phyloP scores from a whole-genome alignment of 2,329 filamentous ascomycete genomes.

The Beauveria asiatica region DNA sequence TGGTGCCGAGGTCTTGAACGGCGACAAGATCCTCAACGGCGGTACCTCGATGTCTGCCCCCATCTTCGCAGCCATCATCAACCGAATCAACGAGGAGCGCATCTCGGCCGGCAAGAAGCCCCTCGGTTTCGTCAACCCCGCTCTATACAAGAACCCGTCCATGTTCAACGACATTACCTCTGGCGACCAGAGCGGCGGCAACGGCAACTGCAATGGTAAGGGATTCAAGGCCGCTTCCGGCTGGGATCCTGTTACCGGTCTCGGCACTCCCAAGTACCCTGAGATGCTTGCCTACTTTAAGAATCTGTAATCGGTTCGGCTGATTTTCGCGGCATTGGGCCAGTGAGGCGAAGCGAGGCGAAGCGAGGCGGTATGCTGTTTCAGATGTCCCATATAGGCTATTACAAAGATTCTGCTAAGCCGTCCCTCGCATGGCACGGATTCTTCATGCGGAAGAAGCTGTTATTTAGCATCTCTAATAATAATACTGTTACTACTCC shows the following conservation, averaged over 20 bases:
- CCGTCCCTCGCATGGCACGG: too few relatives aligned
- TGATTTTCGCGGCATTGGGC: too few relatives aligned
- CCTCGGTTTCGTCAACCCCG: slow-evolving; percentile 24
- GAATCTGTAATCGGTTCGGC: neutral
- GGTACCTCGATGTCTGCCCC: slow-evolving; percentile 14
- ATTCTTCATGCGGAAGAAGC: too few relatives aligned
- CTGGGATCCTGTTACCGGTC: slow-evolving; percentile 10
- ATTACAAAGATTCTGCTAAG: too few relatives aligned
- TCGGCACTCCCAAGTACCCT: slow-evolving; percentile 12
- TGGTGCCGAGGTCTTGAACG: slow-evolving; percentile 28
- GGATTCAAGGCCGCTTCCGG: neutral
- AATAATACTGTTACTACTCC: too few relatives aligned
- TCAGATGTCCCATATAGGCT: too few relatives aligned
- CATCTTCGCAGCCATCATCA: slow-evolving; percentile 14
- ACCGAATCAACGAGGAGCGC: slow-evolving; percentile 15
- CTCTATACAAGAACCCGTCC: slow-evolving; percentile 10
- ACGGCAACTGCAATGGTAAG: neutral
- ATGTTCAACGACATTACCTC: slow-evolving; percentile 6
- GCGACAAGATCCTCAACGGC: slow-evolving; percentile 14
- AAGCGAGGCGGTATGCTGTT: neutral
- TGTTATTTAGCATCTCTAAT: too few relatives aligned
- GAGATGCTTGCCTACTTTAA: slow-evolving; percentile 3
- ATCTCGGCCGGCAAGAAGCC: slow-evolving; percentile 24
- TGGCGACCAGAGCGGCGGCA: neutral
- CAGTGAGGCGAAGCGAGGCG: too few relatives aligned